Base-by-base conservation (phyloP, 176 grass and related monocot species). In the Lolium perenne region DNA sequence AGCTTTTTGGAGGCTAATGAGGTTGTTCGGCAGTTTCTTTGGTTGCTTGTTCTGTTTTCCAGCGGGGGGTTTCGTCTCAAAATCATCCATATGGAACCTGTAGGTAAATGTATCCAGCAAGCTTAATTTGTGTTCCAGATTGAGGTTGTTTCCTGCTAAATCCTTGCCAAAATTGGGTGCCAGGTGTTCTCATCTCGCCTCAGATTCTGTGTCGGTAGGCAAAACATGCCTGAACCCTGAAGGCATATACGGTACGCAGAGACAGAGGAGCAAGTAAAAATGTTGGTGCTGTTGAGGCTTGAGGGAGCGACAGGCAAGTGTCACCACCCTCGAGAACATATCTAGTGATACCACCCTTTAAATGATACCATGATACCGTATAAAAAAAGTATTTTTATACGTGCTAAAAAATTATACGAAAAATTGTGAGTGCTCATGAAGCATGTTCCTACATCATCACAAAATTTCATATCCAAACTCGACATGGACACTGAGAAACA, bases 41-140 rank as follows among this genome's bases (percentile, higher is more conserved):
- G 83, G 72, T 13, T 10, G 66, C 53, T 78, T 77, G 83, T 54
- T 82, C 72, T 78, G 62, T 12, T 25, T 61, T 26, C 9, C 17
- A 25, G 78, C n/a, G 53, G 16, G 11, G 61, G 83, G 63, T 65
- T 83, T 70, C 79, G 71, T 86, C 32, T 72, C 17, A 78, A 47
- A 83, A 25, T 65, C 73, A 53, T 41, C 71, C 41, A 43, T 51
- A 62, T 57, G 35, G 20, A 58, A 83, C 62, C 11, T 35, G 51
- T 8, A 25, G 48, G 55, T 21, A 45, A 72, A 49, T 32, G 64
- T 46, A n/a, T 74, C 47, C 57, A 80, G 56, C 76, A 45, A 66
- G 50, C 46, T 65, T 14, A 0, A 58, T n/a, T 63, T 71, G 2
- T 18, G 5, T 6, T 72, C 43, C 71, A 21, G 25, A 75, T 5